Percentiles rank a stretch among this genome's conserved stretches.
Conservation (phyloP, 148 eudicot species). For the Nepenthes mirabilis region DNA sequence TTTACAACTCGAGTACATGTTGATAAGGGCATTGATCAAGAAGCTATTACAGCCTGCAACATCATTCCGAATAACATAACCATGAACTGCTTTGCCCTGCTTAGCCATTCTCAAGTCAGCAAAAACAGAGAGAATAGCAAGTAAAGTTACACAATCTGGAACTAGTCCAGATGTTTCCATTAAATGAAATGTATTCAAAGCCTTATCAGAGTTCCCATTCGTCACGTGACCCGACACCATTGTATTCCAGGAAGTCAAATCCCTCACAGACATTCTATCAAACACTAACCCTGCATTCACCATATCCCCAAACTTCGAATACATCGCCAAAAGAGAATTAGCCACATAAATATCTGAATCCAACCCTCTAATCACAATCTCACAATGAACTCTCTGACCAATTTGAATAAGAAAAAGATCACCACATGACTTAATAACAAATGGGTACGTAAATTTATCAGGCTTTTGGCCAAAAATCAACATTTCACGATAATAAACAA, state of each 20-base stretch:
- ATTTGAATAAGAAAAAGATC: conserved; percentile 13
- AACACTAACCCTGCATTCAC: conserved; percentile 14
- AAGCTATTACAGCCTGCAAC: neutral
- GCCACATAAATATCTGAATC: conserved; percentile 16
- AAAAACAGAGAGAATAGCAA: neutral
- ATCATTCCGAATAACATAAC: neutral
- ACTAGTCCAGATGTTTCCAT: conserved; percentile 5
- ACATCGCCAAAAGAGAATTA: conserved; percentile 18
- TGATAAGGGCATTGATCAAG: conserved; percentile 1
- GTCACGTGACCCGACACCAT: conserved; percentile 15
- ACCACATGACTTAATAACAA: conserved; percentile 21
- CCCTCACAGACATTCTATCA: conserved; percentile 26
- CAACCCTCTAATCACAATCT: conserved; percentile 21
- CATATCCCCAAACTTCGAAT: conserved; percentile 11
- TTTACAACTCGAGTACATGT: conserved; percentile 15
- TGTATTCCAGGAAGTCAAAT: conserved; percentile 23
- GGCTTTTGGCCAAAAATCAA: conserved; percentile 2
- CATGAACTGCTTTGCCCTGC: neutral
- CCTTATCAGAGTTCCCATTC: conserved; percentile 13
- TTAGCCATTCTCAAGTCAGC: conserved; percentile 1
- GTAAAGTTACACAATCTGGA: conserved; percentile 12
- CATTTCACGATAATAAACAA: neutral
- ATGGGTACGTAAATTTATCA: conserved; percentile 7
- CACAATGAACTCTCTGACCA: conserved; percentile 17
- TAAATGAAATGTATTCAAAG: conserved; percentile 4